Evolutionary conservation across 495 filamentous ascomycete species (phyloP).

Genomic region (Podospora didyma): DNA sequence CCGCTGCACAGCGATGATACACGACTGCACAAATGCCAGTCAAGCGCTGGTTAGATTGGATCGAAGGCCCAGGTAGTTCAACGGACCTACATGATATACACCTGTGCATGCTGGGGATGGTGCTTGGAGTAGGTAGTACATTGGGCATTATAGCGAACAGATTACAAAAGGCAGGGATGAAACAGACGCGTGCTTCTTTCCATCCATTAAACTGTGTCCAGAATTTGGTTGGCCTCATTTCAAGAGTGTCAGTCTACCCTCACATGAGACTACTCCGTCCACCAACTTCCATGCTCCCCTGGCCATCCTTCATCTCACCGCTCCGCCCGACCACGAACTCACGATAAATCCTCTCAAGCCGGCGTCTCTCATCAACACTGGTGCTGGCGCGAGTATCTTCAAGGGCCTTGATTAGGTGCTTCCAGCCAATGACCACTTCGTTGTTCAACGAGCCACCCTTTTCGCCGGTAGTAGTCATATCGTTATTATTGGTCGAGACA

Average conservation of each 20-base stretch:
- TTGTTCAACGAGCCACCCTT: slow-evolving; percentile 39
- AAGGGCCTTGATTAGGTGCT: slow-evolving; percentile 75
- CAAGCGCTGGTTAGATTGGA: too few species aligned
- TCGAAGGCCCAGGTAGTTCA: too few species aligned
- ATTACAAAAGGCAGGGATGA: too few species aligned
- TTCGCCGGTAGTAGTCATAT: slow-evolving; percentile 13
- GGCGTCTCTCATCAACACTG: slow-evolving; percentile 63
- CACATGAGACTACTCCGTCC: slow-evolving; percentile 92
- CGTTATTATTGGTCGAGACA: slow-evolving; percentile 15
- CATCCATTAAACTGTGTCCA: too few species aligned
- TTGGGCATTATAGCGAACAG: too few species aligned
- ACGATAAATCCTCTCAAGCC: slow-evolving; percentile 75
- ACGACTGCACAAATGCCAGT: too few species aligned
- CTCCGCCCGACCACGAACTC: slow-evolving; percentile 91
- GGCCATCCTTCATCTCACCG: slow-evolving; percentile 90
- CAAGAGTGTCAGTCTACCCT: not conserved
- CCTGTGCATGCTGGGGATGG: too few species aligned
- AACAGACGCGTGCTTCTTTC: too few species aligned
- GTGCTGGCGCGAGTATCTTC: slow-evolving; percentile 81
- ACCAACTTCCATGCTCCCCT: slow-evolving; percentile 85
- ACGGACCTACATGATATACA: too few species aligned
- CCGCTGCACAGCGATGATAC: too few species aligned
- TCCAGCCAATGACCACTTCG: slow-evolving; percentile 83
- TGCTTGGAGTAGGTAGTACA: too few species aligned
- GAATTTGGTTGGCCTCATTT: too few species aligned